Percentiles rank a stretch among this genome's conserved stretches.
Conservation (phyloP, 768 basidiomycete genomes). For the Dendrothele bispora region DNA sequence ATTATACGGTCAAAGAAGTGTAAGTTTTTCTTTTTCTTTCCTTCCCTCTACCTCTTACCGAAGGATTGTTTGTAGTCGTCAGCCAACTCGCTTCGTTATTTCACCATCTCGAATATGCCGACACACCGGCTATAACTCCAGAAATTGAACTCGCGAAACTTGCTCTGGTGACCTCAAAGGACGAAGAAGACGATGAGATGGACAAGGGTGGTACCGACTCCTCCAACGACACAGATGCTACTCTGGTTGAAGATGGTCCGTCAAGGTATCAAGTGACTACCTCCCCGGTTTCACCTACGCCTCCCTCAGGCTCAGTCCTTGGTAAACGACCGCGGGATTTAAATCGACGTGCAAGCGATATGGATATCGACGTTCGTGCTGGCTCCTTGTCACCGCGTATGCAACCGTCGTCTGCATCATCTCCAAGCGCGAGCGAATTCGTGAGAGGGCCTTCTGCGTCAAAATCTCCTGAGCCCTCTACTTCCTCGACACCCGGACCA, state of each 20-base stretch:
- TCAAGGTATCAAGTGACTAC: slow-evolving; percentile 34
- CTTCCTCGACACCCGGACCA: slow-evolving; percentile 22
- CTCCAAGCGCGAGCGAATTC: background rate
- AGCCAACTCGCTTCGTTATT: slow-evolving; percentile 79
- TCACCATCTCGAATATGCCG: slow-evolving; percentile 67
- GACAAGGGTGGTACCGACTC: slow-evolving; percentile 74
- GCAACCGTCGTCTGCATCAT: background rate
- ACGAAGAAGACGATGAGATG: slow-evolving; percentile 82
- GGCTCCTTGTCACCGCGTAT: slow-evolving; percentile 4
- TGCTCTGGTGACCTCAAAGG: slow-evolving; percentile 85
- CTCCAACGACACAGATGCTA: slow-evolving; percentile 87
- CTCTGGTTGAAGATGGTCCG: slow-evolving; percentile 76
- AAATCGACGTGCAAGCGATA: slow-evolving; percentile 39
- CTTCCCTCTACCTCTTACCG: slow-evolving; percentile 9
- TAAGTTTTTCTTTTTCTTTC: slow-evolving; percentile 34
- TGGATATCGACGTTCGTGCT: slow-evolving; percentile 54
- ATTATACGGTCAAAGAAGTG: slow-evolving; percentile 85
- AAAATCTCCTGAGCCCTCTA: slow-evolving; percentile 31
- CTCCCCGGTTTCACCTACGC: slow-evolving; percentile 25
- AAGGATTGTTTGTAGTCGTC: slow-evolving; percentile 68
- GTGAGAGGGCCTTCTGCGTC: too few relatives aligned
- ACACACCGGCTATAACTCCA: slow-evolving; percentile 72
- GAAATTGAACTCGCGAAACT: slow-evolving; percentile 87
- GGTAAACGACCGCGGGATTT: slow-evolving; percentile 67
- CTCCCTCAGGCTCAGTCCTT: slow-evolving; percentile 54